Evolutionary conservation across 2,329 filamentous ascomycete species (phyloP), one percentile per base, ranked within the genome.

Genomic region (Ophiostoma sp.): DNA sequence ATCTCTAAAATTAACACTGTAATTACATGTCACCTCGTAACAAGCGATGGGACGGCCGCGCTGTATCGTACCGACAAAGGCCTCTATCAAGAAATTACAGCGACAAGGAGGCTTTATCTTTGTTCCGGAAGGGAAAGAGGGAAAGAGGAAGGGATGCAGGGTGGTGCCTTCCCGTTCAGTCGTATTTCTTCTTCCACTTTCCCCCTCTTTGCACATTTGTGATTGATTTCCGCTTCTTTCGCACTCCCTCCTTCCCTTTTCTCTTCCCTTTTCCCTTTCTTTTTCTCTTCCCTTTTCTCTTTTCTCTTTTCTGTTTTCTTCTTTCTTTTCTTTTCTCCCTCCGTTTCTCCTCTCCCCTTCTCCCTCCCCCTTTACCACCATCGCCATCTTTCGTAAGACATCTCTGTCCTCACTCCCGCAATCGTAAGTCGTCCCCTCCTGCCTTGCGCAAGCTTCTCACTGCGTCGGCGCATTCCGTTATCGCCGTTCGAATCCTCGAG

Each of bases 171-270:
- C 42, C 42, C 41, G 42, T 27, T 44, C 64, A 40, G 16, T 67
- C 58, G 64, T 66, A 67, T 66, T 66, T 60, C 58, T 58, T 60
- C 63, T 67, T 63, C 47, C 47, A 45, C 55, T 64, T 69, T 63
- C 68, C 66, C 66, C 62, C 62, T 67, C 63, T 67, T 64, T 67
- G 60, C 63, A 44, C 36, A 44, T 38, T 4, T 45, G 41, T n/a
- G 62, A 44, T 45, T 42, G 64, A 62, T 65, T 45, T 18, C 47
- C 18, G 14, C 45, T 44, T 63, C 60, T 40, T 44, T 44, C 64
- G 65, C 49, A 16, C 44, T 69, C 27, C 27, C 45, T 47, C 11
- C 9, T 66, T 60, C 64, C 45, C 38, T 45, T 44, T 60, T 52
- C 47, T 65, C 49, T 44, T 52, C 36, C 58, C 42, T 41, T 60